These are phyloP conservation scores for Leishmania tropica DNA, from an alignment of 208 protist genomes.

Conservation along the genomic window DNA sequence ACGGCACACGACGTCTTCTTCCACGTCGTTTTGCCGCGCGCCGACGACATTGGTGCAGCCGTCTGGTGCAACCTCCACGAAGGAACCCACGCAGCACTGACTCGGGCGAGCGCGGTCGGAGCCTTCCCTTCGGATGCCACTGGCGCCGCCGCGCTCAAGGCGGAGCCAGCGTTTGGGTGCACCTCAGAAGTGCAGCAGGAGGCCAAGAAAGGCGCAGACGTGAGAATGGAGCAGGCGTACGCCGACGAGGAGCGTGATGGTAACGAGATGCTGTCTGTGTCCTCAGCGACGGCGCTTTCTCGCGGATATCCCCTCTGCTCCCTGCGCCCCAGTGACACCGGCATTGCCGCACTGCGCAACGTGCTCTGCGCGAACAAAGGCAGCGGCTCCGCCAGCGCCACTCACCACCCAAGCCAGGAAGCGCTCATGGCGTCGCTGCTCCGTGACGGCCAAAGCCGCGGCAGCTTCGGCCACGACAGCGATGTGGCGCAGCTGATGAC, in stretches of 20 bases:
- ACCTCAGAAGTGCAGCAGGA: conserved; percentile 13
- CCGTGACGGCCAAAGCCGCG: conserved; percentile 40
- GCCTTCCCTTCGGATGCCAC: background rate
- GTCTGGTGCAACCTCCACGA: conserved; percentile 9
- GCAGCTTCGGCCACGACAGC: conserved; percentile 48
- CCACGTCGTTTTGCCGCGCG: conserved; percentile 18
- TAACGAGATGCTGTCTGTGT: background rate
- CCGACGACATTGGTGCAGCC: conserved; percentile 13
- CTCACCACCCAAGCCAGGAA: conserved; percentile 5
- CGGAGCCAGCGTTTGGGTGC: background rate
- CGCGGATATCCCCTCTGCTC: conserved; percentile 24
- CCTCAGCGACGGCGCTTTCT: background rate
- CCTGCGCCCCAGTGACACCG: conserved; percentile 22
- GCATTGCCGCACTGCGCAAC: conserved; percentile 16
- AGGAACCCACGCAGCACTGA: background rate
- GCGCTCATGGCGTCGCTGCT: conserved; percentile 21
- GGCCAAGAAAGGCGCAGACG: background rate
- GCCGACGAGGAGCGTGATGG: background rate
- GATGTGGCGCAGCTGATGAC: conserved; percentile 51
- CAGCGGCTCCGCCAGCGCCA: conserved; percentile 1
- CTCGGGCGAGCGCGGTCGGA: background rate
- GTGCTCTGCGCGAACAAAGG: background rate
- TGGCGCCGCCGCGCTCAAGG: background rate
- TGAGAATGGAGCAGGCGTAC: background rate
- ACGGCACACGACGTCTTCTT: conserved; percentile 24